A percentile compares a stretch with the other conserved stretches of the same genome.
These are phyloP conservation scores for Ceratobasidium sp. DNA, from an alignment of 1,284 basidiomycete species.

Conservation along the genomic window DNA sequence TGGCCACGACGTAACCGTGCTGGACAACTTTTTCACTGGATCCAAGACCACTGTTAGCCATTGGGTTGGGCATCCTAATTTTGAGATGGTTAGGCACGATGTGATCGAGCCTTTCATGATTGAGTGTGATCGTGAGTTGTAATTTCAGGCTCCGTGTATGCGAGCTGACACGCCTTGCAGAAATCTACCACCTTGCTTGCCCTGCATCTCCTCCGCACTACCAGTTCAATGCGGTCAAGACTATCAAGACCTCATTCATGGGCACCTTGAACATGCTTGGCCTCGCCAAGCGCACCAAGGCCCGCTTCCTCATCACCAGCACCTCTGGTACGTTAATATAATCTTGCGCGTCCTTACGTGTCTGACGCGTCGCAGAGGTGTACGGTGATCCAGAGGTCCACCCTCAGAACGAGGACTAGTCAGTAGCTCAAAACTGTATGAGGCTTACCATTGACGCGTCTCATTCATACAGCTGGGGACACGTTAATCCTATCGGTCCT, in stretches of 20 bases:
- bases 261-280: slow-evolving; percentile 98
- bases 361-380: slow-evolving; percentile 72
- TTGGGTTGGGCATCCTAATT: slow-evolving; percentile 98
- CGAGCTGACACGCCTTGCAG: slow-evolving; percentile 59
- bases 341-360: slow-evolving; percentile 10
- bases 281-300: slow-evolving; percentile 97
- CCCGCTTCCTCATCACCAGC: slow-evolving; percentile 94
- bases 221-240: slow-evolving; percentile 96
- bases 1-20: slow-evolving; percentile 96
- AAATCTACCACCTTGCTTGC: slow-evolving; percentile 97
- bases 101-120: slow-evolving; percentile 97
- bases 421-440: slow-evolving; percentile 55
- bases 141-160: slow-evolving; percentile 37
- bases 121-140: slow-evolving; percentile 89
- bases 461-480: slow-evolving; percentile 80
- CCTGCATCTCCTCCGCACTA: slow-evolving; percentile 96
- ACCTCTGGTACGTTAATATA: slow-evolving; percentile 76
- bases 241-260: slow-evolving; percentile 97
- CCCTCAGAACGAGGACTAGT: slow-evolving; percentile 96
- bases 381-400: slow-evolving; percentile 98
- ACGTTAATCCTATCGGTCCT: slow-evolving; percentile 97
- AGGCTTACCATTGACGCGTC: slow-evolving; percentile 17
- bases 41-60: slow-evolving; percentile 94
- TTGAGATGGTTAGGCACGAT: slow-evolving; percentile 97
- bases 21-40: slow-evolving; percentile 99